Evolutionary conservation across 352 stramenopile species (phyloP).

Genomic region (Pythium coloratum): DNA sequence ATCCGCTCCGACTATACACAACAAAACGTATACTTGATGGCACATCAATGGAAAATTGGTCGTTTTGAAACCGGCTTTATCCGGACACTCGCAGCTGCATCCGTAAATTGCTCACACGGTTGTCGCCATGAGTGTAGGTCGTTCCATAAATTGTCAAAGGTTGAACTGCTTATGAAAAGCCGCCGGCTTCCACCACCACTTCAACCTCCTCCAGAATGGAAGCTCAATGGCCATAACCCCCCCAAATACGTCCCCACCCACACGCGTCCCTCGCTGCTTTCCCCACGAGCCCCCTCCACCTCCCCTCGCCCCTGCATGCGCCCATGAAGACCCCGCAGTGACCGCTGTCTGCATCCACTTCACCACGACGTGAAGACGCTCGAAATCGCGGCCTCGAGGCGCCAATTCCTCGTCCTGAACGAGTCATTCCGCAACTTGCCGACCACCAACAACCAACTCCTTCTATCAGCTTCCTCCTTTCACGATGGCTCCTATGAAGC

Average conservation of each 20-base stretch:
- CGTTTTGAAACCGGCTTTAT: slow-evolving; percentile 14
- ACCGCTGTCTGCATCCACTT: not conserved
- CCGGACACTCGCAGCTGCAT: slow-evolving; percentile 5
- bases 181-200: not conserved
- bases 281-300: not conserved
- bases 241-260: not conserved
- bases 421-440: slow-evolving; percentile 16
- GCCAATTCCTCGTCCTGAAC: not conserved
- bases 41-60: not conserved
- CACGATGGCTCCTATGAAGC: not conserved
- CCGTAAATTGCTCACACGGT: slow-evolving; percentile 4
- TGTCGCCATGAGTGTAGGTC: slow-evolving; percentile 19
- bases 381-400: not conserved
- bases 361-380: not conserved
- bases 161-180: not conserved
- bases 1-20: not conserved
- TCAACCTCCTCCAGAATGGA: not conserved
- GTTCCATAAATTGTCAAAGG: not conserved
- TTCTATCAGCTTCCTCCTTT: not conserved
- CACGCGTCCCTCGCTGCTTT: not conserved
- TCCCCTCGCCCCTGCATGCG: too few relatives aligned
- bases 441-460: not conserved
- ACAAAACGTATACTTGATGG: not conserved
- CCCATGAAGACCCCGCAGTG: not conserved
- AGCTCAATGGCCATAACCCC: not conserved